phyloP scores from a whole-genome alignment of 164 flowering plant species.

The Akebia trifoliata region DNA sequence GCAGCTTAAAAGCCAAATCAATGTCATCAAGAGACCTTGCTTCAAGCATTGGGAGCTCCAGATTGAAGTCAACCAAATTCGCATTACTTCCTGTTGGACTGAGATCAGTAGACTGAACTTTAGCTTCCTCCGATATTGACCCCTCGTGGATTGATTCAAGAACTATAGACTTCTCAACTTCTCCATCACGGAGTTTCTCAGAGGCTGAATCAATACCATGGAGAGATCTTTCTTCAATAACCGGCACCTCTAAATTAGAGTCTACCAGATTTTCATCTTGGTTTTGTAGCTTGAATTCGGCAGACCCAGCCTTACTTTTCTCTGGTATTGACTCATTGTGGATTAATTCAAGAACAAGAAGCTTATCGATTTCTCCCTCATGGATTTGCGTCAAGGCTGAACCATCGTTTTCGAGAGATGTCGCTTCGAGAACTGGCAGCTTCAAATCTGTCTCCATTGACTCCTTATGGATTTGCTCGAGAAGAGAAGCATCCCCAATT shows the following conservation, averaged over 20 bases:
- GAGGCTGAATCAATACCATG: conserved; percentile 21
- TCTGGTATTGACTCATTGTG: neutral
- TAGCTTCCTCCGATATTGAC: conserved; percentile 5
- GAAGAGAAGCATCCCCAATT: no score
- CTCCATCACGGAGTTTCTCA: conserved; percentile 14
- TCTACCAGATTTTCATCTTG: no score
- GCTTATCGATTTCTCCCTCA: conserved; percentile 2
- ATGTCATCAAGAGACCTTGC: conserved; percentile 31
- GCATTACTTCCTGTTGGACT: neutral
- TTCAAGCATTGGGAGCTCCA: conserved; percentile 33
- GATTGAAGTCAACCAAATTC: neutral
- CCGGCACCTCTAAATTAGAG: no score
- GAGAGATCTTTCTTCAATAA: no score
- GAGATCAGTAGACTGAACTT: neutral
- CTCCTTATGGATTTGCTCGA: neutral
- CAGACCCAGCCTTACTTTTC: neutral
- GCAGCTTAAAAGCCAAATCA: conserved; percentile 17
- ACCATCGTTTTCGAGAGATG: conserved; percentile 9
- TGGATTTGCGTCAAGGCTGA: neutral
- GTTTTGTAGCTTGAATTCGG: neutral
- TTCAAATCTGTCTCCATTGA: neutral
- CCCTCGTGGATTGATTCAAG: conserved; percentile 14
- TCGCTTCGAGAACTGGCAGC: conserved; percentile 34
- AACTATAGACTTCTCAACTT: conserved; percentile 24
- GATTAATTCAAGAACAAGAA: neutral